Percentiles rank a stretch among this genome's conserved stretches.
Evolutionary conservation across 371 early-diverging fungal species (phyloP).

Genomic region (Synchytrium microbalum): DNA sequence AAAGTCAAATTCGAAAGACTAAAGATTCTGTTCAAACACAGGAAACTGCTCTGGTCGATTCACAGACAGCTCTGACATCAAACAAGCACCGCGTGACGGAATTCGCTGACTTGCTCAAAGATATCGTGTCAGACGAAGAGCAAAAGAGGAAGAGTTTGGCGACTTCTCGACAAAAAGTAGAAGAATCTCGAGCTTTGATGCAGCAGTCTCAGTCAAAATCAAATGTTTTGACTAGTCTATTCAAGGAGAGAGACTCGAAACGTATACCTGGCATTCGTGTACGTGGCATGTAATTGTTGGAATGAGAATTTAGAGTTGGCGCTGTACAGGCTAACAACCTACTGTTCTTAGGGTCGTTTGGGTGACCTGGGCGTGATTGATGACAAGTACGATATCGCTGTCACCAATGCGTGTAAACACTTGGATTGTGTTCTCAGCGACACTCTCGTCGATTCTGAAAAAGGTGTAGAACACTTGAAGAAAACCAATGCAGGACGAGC

Average conservation of each 20-base stretch:
- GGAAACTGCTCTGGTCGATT: neutral
- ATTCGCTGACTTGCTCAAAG: neutral
- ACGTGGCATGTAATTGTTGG: constrained; percentile 12
- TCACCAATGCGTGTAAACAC: constrained; percentile 83
- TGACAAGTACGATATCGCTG: constrained; percentile 91
- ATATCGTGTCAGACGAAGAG: constrained; percentile 3
- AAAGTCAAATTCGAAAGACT: constrained; percentile 43
- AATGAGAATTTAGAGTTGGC: neutral
- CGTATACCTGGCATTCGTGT: constrained; percentile 77
- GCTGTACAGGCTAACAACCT: neutral
- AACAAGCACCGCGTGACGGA: neutral
- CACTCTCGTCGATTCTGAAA: constrained; percentile 83
- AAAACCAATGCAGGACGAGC: constrained; percentile 83
- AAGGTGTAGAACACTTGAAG: constrained; percentile 87
- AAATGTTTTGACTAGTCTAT: constrained; percentile 60
- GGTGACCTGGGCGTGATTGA: constrained; percentile 95
- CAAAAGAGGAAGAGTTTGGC: constrained; percentile 9
- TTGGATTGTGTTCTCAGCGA: constrained; percentile 96
- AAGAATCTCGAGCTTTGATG: constrained; percentile 56
- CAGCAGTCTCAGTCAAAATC: constrained; percentile 65
- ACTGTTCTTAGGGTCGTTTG: constrained; percentile 64
- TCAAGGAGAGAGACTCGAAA: constrained; percentile 72
- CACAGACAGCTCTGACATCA: neutral
- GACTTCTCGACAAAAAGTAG: constrained; percentile 51
- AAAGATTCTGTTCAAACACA: too few species aligned